phyloP scores from a whole-genome alignment of 1,284 basidiomycete genomes.

The Moniliella sp. region DNA sequence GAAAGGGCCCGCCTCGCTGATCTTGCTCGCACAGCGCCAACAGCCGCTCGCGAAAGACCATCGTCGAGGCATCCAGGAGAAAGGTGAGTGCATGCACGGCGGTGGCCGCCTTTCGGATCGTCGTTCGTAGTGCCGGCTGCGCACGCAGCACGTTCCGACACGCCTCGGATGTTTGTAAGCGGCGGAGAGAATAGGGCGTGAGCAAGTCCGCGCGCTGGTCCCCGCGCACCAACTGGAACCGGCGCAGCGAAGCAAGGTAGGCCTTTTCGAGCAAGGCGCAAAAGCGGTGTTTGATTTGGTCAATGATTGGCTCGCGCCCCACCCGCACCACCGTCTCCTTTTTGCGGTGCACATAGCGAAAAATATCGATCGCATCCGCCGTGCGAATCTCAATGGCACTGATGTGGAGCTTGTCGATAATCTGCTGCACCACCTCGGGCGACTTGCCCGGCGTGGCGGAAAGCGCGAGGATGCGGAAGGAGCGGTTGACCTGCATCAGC shows the following conservation, averaged over 20 bases:
- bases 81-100: conserved; percentile 24
- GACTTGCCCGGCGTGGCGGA: conserved; percentile 82
- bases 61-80: conserved; percentile 50
- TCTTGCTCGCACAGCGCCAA: conserved; percentile 23
- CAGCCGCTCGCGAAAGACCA: conserved; percentile 29
- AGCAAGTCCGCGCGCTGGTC: conserved; percentile 14
- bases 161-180: conserved; percentile 1
- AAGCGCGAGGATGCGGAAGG: conserved; percentile 75
- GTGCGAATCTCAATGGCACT: conserved; percentile 83
- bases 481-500: conserved; percentile 76
- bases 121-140: conserved; percentile 7
- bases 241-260: conserved; percentile 15
- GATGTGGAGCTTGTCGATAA: conserved; percentile 90
- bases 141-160: conserved; percentile 4
- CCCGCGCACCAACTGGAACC: conserved; percentile 10
- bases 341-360: conserved; percentile 69
- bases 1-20: too few relatives aligned
- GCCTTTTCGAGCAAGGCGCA: conserved; percentile 33
- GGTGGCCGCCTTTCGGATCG: conserved; percentile 7
- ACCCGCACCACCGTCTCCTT: conserved; percentile 23
- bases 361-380: conserved; percentile 70
- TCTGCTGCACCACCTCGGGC: conserved; percentile 62
- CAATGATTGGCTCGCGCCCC: conserved; percentile 12
- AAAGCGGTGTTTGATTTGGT: conserved; percentile 27
- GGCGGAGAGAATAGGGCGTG: conserved; percentile 16